Percentiles rank a stretch among this genome's conserved stretches.
Evolutionary conservation across 1,139 yeast genomes (phyloP).

Genomic region (Suhomyces anneliseae): DNA sequence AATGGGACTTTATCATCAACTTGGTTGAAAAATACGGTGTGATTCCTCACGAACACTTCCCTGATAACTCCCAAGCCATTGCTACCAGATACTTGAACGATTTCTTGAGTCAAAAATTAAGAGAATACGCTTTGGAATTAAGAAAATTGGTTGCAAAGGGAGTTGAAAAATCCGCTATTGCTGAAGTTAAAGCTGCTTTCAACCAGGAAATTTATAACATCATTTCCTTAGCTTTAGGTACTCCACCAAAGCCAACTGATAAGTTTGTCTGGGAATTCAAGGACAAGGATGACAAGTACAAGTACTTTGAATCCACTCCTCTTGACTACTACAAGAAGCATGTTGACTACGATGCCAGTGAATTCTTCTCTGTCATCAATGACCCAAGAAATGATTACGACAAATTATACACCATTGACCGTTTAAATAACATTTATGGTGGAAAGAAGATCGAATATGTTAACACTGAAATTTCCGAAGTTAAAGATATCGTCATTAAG

Average conservation of each 20-base stretch:
- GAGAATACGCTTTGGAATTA: constrained; percentile 72
- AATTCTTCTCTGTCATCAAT: constrained; percentile 66
- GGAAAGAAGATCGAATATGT: constrained; percentile 69
- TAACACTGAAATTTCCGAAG: constrained; percentile 58
- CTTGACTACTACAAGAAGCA: constrained; percentile 57
- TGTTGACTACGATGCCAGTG: constrained; percentile 51
- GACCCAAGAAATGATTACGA: constrained; percentile 77
- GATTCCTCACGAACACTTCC: constrained; percentile 70
- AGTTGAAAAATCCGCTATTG: constrained; percentile 22
- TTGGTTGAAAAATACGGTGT: constrained; percentile 74
- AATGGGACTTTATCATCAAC: constrained; percentile 79
- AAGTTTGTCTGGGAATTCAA: constrained; percentile 69
- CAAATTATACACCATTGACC: constrained; percentile 64
- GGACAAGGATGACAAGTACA: constrained; percentile 69
- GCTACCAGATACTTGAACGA: constrained; percentile 58
- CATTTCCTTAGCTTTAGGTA: constrained; percentile 66
- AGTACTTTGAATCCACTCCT: constrained; percentile 58
- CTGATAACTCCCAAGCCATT: constrained; percentile 69
- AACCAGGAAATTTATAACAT: constrained; percentile 63
- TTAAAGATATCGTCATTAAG: constrained; percentile 61
- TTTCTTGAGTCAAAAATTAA: constrained; percentile 62
- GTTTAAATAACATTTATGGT: constrained; percentile 68
- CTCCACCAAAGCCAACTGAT: constrained; percentile 73
- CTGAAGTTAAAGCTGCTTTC: constrained; percentile 45
- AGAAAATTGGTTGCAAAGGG: constrained; percentile 44